Base-by-base conservation (phyloP, 2,329 filamentous ascomycete species). In the Scytalidium sp. region DNA sequence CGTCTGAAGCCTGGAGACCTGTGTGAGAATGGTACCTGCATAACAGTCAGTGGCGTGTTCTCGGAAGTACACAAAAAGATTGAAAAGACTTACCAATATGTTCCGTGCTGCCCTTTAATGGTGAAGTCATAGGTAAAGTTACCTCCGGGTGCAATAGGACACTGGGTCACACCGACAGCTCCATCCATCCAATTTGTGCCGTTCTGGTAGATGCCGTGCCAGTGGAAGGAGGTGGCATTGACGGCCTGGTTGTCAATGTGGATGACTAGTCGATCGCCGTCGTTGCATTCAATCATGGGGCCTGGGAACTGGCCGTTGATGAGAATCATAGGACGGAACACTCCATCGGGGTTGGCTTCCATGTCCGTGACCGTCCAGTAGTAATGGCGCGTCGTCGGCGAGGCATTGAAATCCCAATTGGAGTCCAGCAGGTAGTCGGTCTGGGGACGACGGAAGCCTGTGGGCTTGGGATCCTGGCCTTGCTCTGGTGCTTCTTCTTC, bases 201-300 rank as follows among this genome's bases (percentile, higher is more conserved):
- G 55, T 87, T 87, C 62, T 89, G 85, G 60, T 82, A 88, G 56
- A 91, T 75, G n/a, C 87, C 87, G 56, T 91, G 87, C 65, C 87
- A 90, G 62, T 91, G 87, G 3, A 90, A 73, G 32, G 77, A 80
- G 8, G 85, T 36, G 15, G 32, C 32, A 36, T 36, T 36, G 32
- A 36, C 13, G 32, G 11, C 23, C 19, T 45, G 19, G 29, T 91
- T 91, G 57, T 79, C 68, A 46, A 89, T 74, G 36, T 85, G 80
- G 41, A 90, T 79, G 6, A 88, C 66, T 7, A 92, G 66, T 1
- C 75, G 80, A 56, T 84, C 81, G 39, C 80, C 81, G 80, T 80
- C 84, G 63, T 83, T 76, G 19, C 79, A 83, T 51, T 78, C 74
- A 51, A 90, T 80, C 11, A 75, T 72, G 1, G 87, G 87, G 1